Percentiles rank a stretch among this genome's conserved stretches.
phyloP scores from a whole-genome alignment of 129 eudicot species.

The Apium graveolens region DNA sequence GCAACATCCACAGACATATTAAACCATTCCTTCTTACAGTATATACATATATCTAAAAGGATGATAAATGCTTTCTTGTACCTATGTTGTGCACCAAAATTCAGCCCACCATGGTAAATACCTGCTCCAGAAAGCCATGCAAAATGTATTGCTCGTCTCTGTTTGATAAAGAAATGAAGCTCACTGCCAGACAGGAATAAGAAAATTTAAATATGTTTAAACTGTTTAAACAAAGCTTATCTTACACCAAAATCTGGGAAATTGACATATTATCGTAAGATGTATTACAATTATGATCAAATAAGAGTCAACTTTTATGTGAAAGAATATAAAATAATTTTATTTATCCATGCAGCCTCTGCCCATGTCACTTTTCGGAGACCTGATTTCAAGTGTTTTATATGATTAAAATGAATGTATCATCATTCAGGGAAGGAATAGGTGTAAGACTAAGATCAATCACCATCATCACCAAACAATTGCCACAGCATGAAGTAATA shows the following conservation, averaged over 20 bases:
- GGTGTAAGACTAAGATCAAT: background rate
- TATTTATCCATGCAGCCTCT: background rate
- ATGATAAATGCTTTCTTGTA: constrained; percentile 15
- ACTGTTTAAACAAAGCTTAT: background rate
- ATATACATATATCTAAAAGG: background rate
- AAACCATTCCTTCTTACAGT: background rate
- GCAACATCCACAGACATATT: background rate
- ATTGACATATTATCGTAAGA: background rate
- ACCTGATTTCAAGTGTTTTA: background rate
- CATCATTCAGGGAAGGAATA: background rate
- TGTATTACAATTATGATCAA: background rate
- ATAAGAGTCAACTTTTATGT: background rate
- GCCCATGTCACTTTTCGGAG: background rate
- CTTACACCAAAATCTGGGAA: background rate
- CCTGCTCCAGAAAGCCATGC: constrained; percentile 99
- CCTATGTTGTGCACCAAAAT: constrained; percentile 88
- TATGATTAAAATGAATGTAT: background rate
- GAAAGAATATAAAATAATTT: background rate
- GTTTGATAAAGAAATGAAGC: constrained; percentile 74
- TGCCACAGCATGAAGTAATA: background rate
- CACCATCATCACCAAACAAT: background rate
- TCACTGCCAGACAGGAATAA: constrained; percentile 53
- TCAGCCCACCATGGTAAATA: constrained; percentile 89
- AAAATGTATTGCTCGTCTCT: constrained; percentile 88
- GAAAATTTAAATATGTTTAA: background rate